Base-by-base conservation (phyloP, 768 basidiomycete species). In the Boletales sp. region DNA sequence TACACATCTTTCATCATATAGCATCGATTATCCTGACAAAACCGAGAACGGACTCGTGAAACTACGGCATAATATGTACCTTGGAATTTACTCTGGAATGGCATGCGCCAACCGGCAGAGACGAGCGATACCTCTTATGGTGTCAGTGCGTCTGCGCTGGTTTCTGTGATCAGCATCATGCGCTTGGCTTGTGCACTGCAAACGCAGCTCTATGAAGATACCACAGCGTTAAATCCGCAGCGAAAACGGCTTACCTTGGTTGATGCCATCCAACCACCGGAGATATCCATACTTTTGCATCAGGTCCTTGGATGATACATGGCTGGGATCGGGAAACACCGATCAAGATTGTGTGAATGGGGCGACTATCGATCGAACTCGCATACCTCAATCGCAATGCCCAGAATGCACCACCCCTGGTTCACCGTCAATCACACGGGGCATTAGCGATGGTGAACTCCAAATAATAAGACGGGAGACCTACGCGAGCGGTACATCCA, bases 211-310 rank as follows among this genome's bases (percentile, higher is more conserved):
- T 92, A 51, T 30, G 8, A 30, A 41, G 18, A 43, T 41, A 25
- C 4, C 3, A 31, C 60, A 15, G 32, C 25, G 44, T 34, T n/a
- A 14, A 11, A 40, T 30, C 50, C 14, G 48, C 28, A 10, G 28
- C 2, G 13, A 14, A 2, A 38, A 15, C 39, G 32, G 28, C 80
- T 47, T 61, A 83, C 93, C 74, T 88, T 84, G 0, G 92, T 93
- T 0, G 88, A 87, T 17, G 87, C 83, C 3, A 91, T 93, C 94
- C 94, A 95, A 21, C 89, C 90, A 62, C 94, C 2, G 89, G 89
- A 66, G 90, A 94, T 50, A 90, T 80, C 81, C 85, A 86, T 3
- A 81, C 81, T 21, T 70, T 63, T 0, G 90, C 75, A 49, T 87
- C 74, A 6, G 71, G 66, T 11, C 92, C 92, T 69, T 92, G 87